Percentiles rank a stretch among this genome's conserved stretches.
phyloP scores from a whole-genome alignment of 2,329 filamentous ascomycete species.

The Fusarium stilboides region DNA sequence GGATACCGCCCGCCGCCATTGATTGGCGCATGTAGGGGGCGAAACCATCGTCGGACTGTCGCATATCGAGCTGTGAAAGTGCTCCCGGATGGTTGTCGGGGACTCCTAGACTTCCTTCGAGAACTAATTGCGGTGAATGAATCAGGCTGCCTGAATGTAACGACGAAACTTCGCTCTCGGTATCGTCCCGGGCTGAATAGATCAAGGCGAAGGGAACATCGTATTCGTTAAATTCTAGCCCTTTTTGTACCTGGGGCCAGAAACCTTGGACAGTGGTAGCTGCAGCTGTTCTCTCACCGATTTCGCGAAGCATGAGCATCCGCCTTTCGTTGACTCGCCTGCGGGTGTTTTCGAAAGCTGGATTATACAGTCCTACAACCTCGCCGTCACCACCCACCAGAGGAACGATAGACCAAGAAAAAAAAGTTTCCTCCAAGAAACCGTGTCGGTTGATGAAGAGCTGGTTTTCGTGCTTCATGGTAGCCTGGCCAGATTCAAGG shows the following conservation, averaged over 20 bases:
- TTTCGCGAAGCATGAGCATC: conserved; percentile 83
- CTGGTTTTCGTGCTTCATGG: conserved; percentile 87
- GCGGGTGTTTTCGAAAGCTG: conserved; percentile 84
- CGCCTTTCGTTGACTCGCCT: conserved; percentile 83
- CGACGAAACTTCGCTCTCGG: conserved; percentile 79
- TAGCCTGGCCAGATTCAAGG: conserved; percentile 79
- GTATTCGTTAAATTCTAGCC: conserved; percentile 80
- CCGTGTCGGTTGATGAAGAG: conserved; percentile 79
- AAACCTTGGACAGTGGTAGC: conserved; percentile 82
- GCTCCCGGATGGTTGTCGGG: conserved; percentile 74
- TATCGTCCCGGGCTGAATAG: conserved; percentile 81
- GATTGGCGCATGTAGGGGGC: conserved; percentile 82
- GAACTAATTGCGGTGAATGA: conserved; percentile 73
- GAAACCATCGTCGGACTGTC: conserved; percentile 79
- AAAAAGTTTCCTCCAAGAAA: conserved; percentile 84
- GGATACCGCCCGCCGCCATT: conserved; percentile 75
- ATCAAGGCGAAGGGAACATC: conserved; percentile 84
- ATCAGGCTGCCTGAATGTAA: conserved; percentile 77
- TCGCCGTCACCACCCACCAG: conserved; percentile 81
- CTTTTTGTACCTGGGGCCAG: conserved; percentile 78
- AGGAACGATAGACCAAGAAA: conserved; percentile 86
- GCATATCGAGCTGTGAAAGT: conserved; percentile 76
- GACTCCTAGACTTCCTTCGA: conserved; percentile 81
- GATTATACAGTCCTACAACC: conserved; percentile 84
- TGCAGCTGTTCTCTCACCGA: conserved; percentile 80